Conservation (phyloP, 352 stramenopile species). For the Phytopythium kandeliae region DNA sequence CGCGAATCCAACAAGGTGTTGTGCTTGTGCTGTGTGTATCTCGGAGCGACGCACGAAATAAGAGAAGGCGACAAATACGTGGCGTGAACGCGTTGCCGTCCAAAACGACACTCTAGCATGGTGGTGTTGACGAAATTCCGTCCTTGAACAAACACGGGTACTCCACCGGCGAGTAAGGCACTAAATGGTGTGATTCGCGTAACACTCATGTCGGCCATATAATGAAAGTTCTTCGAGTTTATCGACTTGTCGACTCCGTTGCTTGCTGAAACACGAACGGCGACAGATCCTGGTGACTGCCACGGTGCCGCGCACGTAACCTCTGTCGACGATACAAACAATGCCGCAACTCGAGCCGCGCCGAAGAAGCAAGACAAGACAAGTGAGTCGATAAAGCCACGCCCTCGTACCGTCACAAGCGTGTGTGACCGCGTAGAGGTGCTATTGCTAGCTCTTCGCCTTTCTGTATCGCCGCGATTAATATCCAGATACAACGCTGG, state of each 20-base stretch:
- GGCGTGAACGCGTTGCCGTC: constrained; percentile 45
- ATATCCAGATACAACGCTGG: constrained; percentile 26
- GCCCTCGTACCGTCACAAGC: constrained; percentile 54
- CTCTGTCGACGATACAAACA: constrained; percentile 36
- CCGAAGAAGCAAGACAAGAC: constrained; percentile 58
- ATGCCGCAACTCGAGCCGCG: constrained; percentile 22
- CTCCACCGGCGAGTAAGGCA: constrained; percentile 72
- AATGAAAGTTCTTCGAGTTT: constrained; percentile 55
- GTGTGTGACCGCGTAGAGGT: constrained; percentile 28
- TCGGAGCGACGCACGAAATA: constrained; percentile 76
- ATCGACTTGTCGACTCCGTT: constrained; percentile 73
- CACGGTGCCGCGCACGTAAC: constrained; percentile 60
- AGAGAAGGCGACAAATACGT: constrained; percentile 77
- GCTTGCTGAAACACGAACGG: constrained; percentile 64
- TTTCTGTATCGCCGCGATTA: neutral
- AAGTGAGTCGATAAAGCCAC: constrained; percentile 49
- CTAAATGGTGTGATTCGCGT: constrained; percentile 58
- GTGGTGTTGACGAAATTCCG: constrained; percentile 93
- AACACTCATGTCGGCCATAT: constrained; percentile 82
- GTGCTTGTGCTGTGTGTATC: constrained; percentile 24
- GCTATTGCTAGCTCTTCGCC: neutral
- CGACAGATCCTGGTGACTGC: constrained; percentile 47
- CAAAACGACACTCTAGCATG: constrained; percentile 87
- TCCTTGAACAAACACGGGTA: constrained; percentile 89
- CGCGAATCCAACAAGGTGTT: constrained; percentile 36